Evolutionary conservation across 1,284 basidiomycete species (phyloP), one percentile per base, ranked within the genome.

Genomic region (Heterobasidion parviporum): DNA sequence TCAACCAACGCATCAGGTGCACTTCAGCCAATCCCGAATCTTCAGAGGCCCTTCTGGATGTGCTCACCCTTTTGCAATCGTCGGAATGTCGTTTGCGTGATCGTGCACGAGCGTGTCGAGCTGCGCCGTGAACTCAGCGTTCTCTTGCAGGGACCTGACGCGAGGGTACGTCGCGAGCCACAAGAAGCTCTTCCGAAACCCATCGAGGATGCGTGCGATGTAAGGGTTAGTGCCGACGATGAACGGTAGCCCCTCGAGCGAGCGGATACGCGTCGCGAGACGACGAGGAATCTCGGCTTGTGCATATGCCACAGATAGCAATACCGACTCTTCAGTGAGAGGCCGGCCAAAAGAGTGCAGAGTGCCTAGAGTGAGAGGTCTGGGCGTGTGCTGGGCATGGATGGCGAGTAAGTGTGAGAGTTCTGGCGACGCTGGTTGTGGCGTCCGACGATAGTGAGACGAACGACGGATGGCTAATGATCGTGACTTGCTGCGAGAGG

Each of bases 161-260:
- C 77, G 73, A 9, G 87, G 83, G 64, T 92, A 81, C 16, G 77
- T 85, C 20, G 87, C 84, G 33, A 94, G 74, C 63, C 81, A 82
- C 56, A 80, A 73, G 66, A 95, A 94, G 64, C 87, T 87, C 36
- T 82, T 78, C 60, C 83, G 78, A 70, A 93, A 91, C 10, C 87
- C 78, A 56, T 86, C 74, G 55, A 94, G 78, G 7, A 85, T 86
- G 56, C 80, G 82, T 8, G 87, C 80, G 35, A 96, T 82, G 70
- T 89, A 92, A 5, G 93, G 93, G 67, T 96, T 95, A 58, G 89
- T 91, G 15, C 90, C 92, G 43, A 94, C 92, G 53, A 96, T 94
- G 70, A 87, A 92, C 1, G 89, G 89, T 15, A 92, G 75, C 2
- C 75, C 72, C 65, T 91, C 87, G 53, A 92, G 72, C 26, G 82